Evolutionary conservation across 2,329 filamentous ascomycete species (phyloP).

Genomic region (Cryphonectria japonica): DNA sequence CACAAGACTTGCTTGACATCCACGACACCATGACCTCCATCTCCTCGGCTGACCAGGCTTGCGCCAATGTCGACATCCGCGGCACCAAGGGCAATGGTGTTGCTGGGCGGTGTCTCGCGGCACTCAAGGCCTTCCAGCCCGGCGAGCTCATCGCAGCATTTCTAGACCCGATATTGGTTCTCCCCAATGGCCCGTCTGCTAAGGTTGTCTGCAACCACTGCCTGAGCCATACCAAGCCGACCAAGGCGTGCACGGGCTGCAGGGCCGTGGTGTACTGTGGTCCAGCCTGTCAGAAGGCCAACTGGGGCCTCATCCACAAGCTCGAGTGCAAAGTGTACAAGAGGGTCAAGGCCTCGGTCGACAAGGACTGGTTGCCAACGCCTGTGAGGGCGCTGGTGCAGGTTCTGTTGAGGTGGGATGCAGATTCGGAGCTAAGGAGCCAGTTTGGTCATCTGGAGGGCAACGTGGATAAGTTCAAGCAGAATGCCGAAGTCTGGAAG

Average conservation of each 20-base stretch:
- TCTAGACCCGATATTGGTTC: slow-evolving; percentile 47
- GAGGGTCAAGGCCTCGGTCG: slow-evolving; percentile 40
- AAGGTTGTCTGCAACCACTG: slow-evolving; percentile 54
- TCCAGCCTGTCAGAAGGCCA: slow-evolving; percentile 54
- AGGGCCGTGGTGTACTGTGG: slow-evolving; percentile 59
- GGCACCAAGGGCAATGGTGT: slow-evolving; percentile 34
- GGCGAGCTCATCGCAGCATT: slow-evolving; percentile 53
- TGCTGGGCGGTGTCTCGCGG: slow-evolving; percentile 52
- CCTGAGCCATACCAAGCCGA: slow-evolving; percentile 37
- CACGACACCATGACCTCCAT: slow-evolving; percentile 18
- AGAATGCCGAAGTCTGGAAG: slow-evolving; percentile 43
- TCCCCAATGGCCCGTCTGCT: slow-evolving; percentile 51
- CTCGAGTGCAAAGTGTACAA: slow-evolving; percentile 55
- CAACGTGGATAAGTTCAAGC: slow-evolving; percentile 47
- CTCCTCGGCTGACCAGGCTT: slow-evolving; percentile 13
- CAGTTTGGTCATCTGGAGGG: slow-evolving; percentile 49
- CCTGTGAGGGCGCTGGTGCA: slow-evolving; percentile 58
- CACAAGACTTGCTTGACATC: neutral
- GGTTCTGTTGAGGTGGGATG: slow-evolving; percentile 46
- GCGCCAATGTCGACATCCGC: slow-evolving; percentile 18
- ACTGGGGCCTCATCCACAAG: slow-evolving; percentile 58
- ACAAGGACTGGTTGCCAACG: slow-evolving; percentile 51
- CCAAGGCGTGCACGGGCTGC: slow-evolving; percentile 56
- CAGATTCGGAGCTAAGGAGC: slow-evolving; percentile 37
- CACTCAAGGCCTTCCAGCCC: slow-evolving; percentile 47